Conservation (phyloP, 169 alveolate species). For the Plasmodium knowlesi region DNA sequence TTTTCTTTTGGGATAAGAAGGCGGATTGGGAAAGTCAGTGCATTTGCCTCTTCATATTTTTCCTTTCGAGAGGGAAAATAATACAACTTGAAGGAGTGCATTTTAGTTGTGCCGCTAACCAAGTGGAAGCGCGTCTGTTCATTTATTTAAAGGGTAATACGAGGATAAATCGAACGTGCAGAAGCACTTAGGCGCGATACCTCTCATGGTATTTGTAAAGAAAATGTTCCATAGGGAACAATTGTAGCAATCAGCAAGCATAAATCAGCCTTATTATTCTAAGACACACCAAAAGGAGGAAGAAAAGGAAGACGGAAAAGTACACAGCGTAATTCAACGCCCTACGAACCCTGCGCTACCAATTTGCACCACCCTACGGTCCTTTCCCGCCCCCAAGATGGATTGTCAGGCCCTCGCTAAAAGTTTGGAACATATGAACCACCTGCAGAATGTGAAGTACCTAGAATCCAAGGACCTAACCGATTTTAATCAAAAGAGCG, state of each 20-base stretch:
- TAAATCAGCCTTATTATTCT: background rate
- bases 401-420: constrained; percentile 4
- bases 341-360: background rate
- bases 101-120: background rate
- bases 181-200: background rate
- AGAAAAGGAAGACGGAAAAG: background rate
- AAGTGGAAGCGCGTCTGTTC: background rate
- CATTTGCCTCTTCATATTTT: background rate
- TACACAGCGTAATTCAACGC: background rate
- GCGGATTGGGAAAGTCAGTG: background rate
- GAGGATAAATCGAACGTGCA: background rate
- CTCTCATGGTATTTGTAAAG: background rate
- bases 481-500: constrained; percentile 43
- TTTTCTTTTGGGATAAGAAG: background rate
- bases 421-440: constrained; percentile 4
- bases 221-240: background rate
- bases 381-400: background rate
- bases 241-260: background rate
- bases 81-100: background rate
- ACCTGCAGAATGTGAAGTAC: constrained; percentile 54
- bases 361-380: background rate
- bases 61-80: background rate
- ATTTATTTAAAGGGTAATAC: background rate
- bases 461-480: constrained; percentile 19
- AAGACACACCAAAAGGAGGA: background rate